Conservation (phyloP, 2,329 filamentous ascomycete species). For the Fusarium protoensiforme region DNA sequence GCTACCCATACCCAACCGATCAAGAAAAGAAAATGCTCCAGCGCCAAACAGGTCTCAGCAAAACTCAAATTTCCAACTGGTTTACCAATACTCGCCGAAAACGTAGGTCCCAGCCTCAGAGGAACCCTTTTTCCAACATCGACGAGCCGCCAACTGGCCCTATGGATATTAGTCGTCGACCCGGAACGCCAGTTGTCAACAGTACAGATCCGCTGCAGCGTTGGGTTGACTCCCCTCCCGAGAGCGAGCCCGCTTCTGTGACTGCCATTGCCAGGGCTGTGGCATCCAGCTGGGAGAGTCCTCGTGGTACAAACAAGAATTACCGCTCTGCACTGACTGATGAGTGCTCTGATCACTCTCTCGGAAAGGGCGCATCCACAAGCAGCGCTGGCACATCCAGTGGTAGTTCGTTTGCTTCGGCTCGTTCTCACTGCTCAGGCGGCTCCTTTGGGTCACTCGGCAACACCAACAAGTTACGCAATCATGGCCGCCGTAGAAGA, state of each 20-base stretch:
- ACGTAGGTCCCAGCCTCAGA: neutral
- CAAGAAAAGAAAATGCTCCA: neutral
- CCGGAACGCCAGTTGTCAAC: neutral
- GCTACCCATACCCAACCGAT: neutral
- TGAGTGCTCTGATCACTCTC: neutral
- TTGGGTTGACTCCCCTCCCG: neutral
- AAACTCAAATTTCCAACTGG: neutral
- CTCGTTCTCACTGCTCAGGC: neutral
- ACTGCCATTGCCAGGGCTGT: neutral
- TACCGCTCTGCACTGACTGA: neutral
- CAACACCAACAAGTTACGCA: neutral
- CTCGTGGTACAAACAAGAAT: neutral
- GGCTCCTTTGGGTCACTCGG: neutral
- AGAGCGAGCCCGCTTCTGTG: neutral
- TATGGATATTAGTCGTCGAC: constrained; percentile 53
- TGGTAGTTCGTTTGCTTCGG: neutral
- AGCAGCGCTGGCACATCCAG: neutral
- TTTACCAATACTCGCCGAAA: neutral
- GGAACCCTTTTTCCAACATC: neutral
- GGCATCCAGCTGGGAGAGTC: neutral
- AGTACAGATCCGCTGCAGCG: neutral
- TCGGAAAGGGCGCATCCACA: neutral
- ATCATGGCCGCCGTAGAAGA: neutral
- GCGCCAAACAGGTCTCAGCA: neutral
- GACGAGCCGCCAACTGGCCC: constrained; percentile 59